Percentiles rank a stretch among this genome's conserved stretches.
Conservation (phyloP, 2,329 filamentous ascomycete species). For the Aureobasidium uvarum region DNA sequence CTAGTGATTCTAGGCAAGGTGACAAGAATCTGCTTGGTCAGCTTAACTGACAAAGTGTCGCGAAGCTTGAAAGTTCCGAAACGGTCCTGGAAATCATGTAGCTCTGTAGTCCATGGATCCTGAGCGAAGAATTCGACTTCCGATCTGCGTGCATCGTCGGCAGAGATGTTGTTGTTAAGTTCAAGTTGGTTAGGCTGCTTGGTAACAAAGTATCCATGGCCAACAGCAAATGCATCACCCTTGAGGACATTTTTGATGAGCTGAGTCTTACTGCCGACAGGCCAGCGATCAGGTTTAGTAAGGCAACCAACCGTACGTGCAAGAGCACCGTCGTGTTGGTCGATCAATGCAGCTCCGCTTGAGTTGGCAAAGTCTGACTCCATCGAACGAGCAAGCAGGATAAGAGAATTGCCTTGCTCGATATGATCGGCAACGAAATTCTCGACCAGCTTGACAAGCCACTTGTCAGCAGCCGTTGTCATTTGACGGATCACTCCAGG, state of each 20-base stretch:
- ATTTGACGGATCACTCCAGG: constrained; percentile 77
- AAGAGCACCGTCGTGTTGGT: constrained; percentile 38
- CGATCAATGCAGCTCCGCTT: constrained; percentile 55
- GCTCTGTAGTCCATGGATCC: constrained; percentile 47
- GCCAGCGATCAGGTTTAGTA: constrained; percentile 77
- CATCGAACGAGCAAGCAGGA: constrained; percentile 75
- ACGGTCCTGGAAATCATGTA: constrained; percentile 43
- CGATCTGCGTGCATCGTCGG: constrained; percentile 48
- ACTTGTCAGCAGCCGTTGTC: constrained; percentile 59
- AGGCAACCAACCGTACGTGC: constrained; percentile 58
- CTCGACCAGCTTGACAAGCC: constrained; percentile 68
- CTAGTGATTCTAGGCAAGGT: constrained; percentile 46
- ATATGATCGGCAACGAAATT: constrained; percentile 72
- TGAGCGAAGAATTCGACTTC: constrained; percentile 54
- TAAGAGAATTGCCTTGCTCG: constrained; percentile 64
- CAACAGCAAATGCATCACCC: constrained; percentile 61
- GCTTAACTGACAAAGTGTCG: constrained; percentile 47
- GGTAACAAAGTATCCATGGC: constrained; percentile 76
- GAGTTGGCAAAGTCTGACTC: constrained; percentile 76
- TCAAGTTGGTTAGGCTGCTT: constrained; percentile 60
- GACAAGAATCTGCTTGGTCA: constrained; percentile 48
- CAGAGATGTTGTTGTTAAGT: constrained; percentile 45
- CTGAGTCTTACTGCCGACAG: constrained; percentile 48
- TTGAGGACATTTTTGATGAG: constrained; percentile 46
- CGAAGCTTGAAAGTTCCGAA: constrained; percentile 57